phyloP scores from a whole-genome alignment of 768 basidiomycete species.

The Trametes sanguinea region DNA sequence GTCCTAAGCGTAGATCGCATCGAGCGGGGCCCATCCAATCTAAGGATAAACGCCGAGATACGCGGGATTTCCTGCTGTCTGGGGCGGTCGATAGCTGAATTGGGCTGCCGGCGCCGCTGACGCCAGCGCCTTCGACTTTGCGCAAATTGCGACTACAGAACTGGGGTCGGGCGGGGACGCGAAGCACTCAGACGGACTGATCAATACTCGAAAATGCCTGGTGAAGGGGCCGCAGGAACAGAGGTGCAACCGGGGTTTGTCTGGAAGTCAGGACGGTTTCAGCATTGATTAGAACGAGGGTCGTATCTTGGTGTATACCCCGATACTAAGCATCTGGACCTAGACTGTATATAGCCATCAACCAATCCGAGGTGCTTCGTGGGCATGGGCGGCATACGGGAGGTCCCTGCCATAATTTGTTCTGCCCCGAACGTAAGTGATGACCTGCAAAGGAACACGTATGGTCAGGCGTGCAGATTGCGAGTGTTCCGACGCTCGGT shows the following conservation, averaged over 20 bases:
- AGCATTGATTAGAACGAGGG: constrained; percentile 8
- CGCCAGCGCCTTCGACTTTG: neutral
- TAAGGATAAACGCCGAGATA: constrained; percentile 15
- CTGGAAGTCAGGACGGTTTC: constrained; percentile 9
- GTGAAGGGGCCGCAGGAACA: neutral
- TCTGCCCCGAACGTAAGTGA: neutral
- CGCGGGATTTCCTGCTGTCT: neutral
- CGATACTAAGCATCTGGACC: constrained; percentile 1
- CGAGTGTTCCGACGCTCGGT: neutral
- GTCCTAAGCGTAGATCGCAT: constrained; percentile 8
- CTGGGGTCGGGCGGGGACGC: constrained; percentile 4
- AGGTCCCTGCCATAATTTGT: neutral
- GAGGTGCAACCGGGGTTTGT: constrained; percentile 9
- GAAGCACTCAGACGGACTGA: constrained; percentile 3
- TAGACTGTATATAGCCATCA: constrained; percentile 4
- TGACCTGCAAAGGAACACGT: neutral
- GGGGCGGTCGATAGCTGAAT: neutral
- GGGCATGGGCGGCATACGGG: neutral
- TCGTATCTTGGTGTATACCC: constrained; percentile 6
- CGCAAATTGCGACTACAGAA: neutral
- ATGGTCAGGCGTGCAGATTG: neutral
- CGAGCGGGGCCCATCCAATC: constrained; percentile 11
- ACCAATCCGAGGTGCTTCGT: neutral
- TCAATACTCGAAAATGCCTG: constrained; percentile 4
- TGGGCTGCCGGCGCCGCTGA: constrained; percentile 1